These are phyloP conservation scores for Starmerella gropengiesseri DNA, from an alignment of 805 yeast species.

Conservation along the genomic window DNA sequence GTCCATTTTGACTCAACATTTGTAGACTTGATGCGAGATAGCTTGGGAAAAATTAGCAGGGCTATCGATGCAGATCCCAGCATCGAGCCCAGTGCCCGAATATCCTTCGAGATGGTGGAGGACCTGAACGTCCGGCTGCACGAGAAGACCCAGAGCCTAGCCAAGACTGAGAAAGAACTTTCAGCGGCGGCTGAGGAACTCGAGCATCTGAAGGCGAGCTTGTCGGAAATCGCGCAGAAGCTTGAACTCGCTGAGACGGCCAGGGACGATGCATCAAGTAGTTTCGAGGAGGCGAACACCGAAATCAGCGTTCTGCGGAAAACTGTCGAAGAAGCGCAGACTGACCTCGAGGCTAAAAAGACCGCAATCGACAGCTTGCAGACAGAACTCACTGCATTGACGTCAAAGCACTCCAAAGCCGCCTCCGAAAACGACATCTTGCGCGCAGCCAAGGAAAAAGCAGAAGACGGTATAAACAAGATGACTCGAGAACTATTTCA, in stretches of 20 bases:
- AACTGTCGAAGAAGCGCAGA: slow-evolving; percentile 5
- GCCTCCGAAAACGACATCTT: slow-evolving; percentile 27
- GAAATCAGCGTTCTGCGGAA: slow-evolving; percentile 4
- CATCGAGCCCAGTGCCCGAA: slow-evolving; percentile 53
- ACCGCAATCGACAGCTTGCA: neutral
- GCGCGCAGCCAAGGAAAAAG: slow-evolving; percentile 43
- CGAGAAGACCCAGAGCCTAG: slow-evolving; percentile 25
- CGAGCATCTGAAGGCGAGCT: slow-evolving; percentile 26
- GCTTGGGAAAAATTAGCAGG: slow-evolving; percentile 53
- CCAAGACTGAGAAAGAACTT: slow-evolving; percentile 23
- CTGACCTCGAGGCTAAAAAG: neutral
- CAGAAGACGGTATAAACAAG: slow-evolving; percentile 81
- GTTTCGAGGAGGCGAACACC: slow-evolving; percentile 10
- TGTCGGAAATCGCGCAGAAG: slow-evolving; percentile 21
- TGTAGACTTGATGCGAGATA: slow-evolving; percentile 56
- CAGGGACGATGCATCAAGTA: slow-evolving; percentile 7
- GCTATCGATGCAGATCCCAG: slow-evolving; percentile 67
- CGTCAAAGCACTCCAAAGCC: neutral
- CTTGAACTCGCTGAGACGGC: slow-evolving; percentile 11
- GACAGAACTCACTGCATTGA: slow-evolving; percentile 1
- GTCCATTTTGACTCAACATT: slow-evolving; percentile 61
- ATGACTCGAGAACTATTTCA: slow-evolving; percentile 75
- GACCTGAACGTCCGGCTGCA: slow-evolving; percentile 27
- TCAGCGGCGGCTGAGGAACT: slow-evolving; percentile 24
- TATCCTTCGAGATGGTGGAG: slow-evolving; percentile 50